These are phyloP conservation scores for Pseudogymnoascus sp. DNA, from an alignment of 2,329 filamentous ascomycete genomes.

Conservation along the genomic window DNA sequence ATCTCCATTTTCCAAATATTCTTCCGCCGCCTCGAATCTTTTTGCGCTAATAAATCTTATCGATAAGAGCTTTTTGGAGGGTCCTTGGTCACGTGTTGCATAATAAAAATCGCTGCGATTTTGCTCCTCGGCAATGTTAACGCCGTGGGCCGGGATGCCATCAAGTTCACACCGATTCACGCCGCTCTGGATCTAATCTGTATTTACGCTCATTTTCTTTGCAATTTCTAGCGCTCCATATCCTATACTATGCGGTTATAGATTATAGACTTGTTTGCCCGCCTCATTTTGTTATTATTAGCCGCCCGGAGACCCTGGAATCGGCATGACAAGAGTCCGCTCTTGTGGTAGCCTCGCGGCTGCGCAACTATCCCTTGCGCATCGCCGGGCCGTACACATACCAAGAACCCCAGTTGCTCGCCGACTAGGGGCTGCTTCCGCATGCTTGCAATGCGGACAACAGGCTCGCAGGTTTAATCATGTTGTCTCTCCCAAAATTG, in stretches of 20 bases:
- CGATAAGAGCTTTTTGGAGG: constrained; percentile 8
- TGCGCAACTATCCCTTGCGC: background rate
- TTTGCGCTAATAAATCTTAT: constrained; percentile 10
- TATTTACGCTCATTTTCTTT: background rate
- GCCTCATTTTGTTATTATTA: background rate
- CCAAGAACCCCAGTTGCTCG: background rate
- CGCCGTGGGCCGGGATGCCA: background rate
- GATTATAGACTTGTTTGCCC: background rate
- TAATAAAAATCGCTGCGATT: background rate
- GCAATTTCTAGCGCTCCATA: background rate
- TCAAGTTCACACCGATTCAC: background rate
- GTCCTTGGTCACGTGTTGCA: background rate
- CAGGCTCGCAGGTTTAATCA: background rate
- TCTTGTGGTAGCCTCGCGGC: constrained; percentile 4
- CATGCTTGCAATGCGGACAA: background rate
- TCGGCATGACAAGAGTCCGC: constrained; percentile 7
- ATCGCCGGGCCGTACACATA: background rate
- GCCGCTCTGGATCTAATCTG: background rate
- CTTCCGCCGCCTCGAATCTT: constrained; percentile 6
- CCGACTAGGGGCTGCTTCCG: background rate
- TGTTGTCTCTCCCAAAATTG: background rate
- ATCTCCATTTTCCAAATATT: constrained; percentile 10
- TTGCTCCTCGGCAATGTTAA: constrained; percentile 8
- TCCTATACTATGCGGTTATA: background rate
- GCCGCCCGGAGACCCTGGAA: background rate